These are phyloP conservation scores for Capronia americana DNA, from an alignment of 2,329 filamentous ascomycete species.

Conservation along the genomic window DNA sequence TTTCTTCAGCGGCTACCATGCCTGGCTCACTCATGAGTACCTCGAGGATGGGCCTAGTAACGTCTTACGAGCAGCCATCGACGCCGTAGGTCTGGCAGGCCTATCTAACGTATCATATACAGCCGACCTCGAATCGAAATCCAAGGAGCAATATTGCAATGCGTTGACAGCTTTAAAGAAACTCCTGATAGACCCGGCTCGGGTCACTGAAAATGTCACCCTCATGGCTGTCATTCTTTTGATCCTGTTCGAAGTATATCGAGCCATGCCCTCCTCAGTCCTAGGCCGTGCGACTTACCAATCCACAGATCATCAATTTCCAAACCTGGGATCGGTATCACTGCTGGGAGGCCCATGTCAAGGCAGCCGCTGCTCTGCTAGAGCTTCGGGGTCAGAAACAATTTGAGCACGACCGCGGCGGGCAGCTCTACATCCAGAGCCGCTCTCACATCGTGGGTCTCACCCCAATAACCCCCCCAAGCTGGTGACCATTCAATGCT, in stretches of 20 bases:
- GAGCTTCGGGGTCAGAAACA: slow-evolving; percentile 36
- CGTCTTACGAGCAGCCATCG: slow-evolving; percentile 12
- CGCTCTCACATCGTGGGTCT: slow-evolving; percentile 35
- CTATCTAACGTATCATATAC: slow-evolving; percentile 19
- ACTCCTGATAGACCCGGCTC: slow-evolving; percentile 42
- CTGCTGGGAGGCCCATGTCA: slow-evolving; percentile 28
- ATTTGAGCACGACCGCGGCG: slow-evolving; percentile 24
- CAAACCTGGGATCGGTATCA: slow-evolving; percentile 20
- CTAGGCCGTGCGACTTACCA: neutral
- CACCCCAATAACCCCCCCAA: neutral
- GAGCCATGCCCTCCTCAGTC: neutral
- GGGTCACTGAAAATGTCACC: slow-evolving; percentile 47
- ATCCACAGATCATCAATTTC: slow-evolving; percentile 19
- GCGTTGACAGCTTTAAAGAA: slow-evolving; percentile 60
- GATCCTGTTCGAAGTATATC: slow-evolving; percentile 46
- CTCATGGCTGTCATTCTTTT: slow-evolving; percentile 48
- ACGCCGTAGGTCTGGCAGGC: slow-evolving; percentile 21
- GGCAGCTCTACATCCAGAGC: slow-evolving; percentile 35
- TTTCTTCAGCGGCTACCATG: slow-evolving; percentile 20
- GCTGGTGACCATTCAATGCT: neutral
- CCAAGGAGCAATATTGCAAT: slow-evolving; percentile 17
- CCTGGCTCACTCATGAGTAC: slow-evolving; percentile 20
- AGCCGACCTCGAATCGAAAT: slow-evolving; percentile 2
- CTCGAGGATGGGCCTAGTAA: slow-evolving; percentile 5
- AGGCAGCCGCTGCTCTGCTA: slow-evolving; percentile 33